Conservation (phyloP, 495 filamentous ascomycete genomes). For the Aspergillus egyptiacus region DNA sequence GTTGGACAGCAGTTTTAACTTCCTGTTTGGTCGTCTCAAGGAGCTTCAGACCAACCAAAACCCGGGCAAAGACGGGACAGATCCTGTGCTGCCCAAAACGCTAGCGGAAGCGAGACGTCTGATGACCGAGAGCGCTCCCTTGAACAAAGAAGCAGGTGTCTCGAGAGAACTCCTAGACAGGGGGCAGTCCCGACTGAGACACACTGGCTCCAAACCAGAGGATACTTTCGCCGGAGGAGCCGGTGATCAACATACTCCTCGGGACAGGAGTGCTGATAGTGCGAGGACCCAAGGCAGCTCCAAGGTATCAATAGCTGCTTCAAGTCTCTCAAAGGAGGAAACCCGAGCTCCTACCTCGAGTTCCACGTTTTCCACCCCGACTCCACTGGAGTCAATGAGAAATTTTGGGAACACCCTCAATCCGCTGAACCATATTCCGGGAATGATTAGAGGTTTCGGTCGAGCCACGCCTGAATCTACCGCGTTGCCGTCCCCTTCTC, state of each 20-base stretch:
- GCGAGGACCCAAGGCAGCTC: conserved; percentile 49
- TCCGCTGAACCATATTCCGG: conserved; percentile 69
- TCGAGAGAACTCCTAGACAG: conserved; percentile 37
- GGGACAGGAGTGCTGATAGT: conserved; percentile 76
- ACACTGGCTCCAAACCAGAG: conserved; percentile 36
- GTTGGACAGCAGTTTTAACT: conserved; percentile 86
- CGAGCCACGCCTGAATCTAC: conserved; percentile 43
- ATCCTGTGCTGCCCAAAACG: conserved; percentile 67
- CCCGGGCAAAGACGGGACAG: conserved; percentile 34
- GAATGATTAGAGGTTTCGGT: conserved; percentile 74
- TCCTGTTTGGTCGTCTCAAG: conserved; percentile 82
- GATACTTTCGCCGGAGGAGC: conserved; percentile 59
- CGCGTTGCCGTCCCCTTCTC: conserved; percentile 23
- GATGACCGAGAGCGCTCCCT: conserved; percentile 58
- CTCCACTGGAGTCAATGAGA: conserved; percentile 75
- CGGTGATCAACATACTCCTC: conserved; percentile 51
- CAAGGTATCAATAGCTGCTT: conserved; percentile 24
- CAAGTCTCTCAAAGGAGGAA: conserved; percentile 24
- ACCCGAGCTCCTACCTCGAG: conserved; percentile 18
- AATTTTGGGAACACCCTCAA: conserved; percentile 78
- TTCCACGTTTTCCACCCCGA: conserved; percentile 29
- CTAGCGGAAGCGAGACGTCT: conserved; percentile 87
- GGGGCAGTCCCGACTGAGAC: conserved; percentile 30
- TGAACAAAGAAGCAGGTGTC: conserved; percentile 40
- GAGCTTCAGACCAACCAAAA: conserved; percentile 49